phyloP scores from a whole-genome alignment of 2,329 filamentous ascomycete species.

The Diplodia intermedia region DNA sequence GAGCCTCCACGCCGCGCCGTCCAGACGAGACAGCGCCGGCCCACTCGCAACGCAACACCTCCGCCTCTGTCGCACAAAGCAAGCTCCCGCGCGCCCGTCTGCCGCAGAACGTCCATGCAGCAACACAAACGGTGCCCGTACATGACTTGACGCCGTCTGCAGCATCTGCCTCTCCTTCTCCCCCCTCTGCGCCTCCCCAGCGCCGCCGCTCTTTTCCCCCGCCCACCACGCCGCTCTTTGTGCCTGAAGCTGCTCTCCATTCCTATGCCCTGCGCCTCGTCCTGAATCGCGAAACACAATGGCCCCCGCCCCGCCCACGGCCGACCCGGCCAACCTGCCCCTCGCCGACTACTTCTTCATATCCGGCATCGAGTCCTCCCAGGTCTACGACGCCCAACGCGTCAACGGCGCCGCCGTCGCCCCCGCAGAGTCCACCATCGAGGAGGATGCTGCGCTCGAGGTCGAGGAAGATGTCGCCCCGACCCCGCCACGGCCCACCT shows the following conservation, averaged over 20 bases:
- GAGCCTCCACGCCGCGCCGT: slow-evolving; percentile 15
- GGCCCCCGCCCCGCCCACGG: slow-evolving; percentile 49
- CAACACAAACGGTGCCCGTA: slow-evolving; percentile 29
- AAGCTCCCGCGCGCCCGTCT: slow-evolving; percentile 30
- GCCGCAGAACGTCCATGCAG: slow-evolving; percentile 32
- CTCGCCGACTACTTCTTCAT: slow-evolving; percentile 74
- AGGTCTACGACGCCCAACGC: slow-evolving; percentile 58
- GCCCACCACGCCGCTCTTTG: slow-evolving; percentile 13
- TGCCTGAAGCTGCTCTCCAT: slow-evolving; percentile 16
- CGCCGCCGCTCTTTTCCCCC: slow-evolving; percentile 31
- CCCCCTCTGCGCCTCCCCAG: slow-evolving; percentile 11
- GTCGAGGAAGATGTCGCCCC: slow-evolving; percentile 41
- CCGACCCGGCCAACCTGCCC: slow-evolving; percentile 56
- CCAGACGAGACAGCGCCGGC: slow-evolving; percentile 25
- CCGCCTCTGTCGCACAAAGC: slow-evolving; percentile 30
- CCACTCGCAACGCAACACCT: slow-evolving; percentile 29
- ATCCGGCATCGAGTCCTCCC: slow-evolving; percentile 59
- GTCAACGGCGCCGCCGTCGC: slow-evolving; percentile 41
- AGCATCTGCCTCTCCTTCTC: slow-evolving; percentile 8
- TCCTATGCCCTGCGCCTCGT: slow-evolving; percentile 28
- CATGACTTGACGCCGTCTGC: slow-evolving; percentile 26
- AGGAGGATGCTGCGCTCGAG: slow-evolving; percentile 65
- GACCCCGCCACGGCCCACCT: slow-evolving; percentile 49
- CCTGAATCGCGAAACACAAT: slow-evolving; percentile 37
- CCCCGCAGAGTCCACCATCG: slow-evolving; percentile 63